Evolutionary conservation across 148 eudicot species (phyloP).

Genomic region (Nyssa sinensis): DNA sequence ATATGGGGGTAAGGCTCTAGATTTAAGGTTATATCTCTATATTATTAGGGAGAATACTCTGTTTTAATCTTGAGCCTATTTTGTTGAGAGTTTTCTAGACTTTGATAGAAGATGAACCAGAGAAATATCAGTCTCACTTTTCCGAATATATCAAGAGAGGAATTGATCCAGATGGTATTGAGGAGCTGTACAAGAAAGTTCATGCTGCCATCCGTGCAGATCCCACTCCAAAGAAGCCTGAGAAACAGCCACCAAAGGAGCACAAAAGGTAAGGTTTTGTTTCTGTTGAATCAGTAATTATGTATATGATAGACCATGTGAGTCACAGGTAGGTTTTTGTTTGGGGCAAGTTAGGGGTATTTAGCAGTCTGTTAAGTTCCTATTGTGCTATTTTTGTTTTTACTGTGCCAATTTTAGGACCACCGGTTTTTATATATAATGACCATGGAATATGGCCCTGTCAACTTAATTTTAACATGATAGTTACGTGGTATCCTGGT

Average conservation of each 20-base stretch:
- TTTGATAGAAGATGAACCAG: conserved; percentile 82
- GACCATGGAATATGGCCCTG: not conserved
- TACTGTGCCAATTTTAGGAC: not conserved
- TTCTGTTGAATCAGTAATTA: not conserved
- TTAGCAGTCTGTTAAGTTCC: too few relatives aligned
- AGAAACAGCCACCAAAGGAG: conserved; percentile 51
- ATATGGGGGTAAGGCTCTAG: conserved; percentile 53
- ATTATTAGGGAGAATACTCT: not conserved
- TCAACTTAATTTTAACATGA: too few relatives aligned
- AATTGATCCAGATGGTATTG: conserved; percentile 55
- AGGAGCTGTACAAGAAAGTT: conserved; percentile 73
- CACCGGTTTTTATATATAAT: not conserved
- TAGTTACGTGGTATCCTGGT: too few relatives aligned
- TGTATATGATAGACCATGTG: not conserved
- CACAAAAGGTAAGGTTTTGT: conserved; percentile 59
- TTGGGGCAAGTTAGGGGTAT: not conserved
- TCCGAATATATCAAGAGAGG: conserved; percentile 59
- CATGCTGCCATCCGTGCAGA: conserved; percentile 85
- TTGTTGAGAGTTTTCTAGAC: conserved; percentile 31
- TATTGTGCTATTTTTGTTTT: too few relatives aligned
- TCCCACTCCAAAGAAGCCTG: conserved; percentile 58
- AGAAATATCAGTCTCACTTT: conserved; percentile 77
- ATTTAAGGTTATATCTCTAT: not conserved
- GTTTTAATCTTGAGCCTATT: not conserved
- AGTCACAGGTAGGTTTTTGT: not conserved